Conservation (phyloP, 1,284 basidiomycete species). For the Naganishia albida region DNA sequence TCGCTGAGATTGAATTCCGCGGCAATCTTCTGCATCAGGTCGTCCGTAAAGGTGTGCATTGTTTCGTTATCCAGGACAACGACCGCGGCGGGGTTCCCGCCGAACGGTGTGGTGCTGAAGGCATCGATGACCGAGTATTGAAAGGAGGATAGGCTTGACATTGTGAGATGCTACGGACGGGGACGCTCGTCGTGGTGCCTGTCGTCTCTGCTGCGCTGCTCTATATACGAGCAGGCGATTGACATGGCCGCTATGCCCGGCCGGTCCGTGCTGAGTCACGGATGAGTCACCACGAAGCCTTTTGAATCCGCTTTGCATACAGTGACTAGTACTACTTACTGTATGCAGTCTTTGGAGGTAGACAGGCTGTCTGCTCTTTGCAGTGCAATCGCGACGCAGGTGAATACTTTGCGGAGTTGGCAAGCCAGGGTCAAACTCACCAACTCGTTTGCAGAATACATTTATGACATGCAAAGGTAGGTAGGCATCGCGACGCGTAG, state of each 20-base stretch:
- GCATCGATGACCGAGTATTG: slow-evolving; percentile 30
- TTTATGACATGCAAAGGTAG: no score
- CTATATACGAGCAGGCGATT: no score
- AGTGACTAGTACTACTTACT: no score
- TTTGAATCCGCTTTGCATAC: background rate
- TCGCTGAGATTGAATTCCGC: slow-evolving; percentile 33
- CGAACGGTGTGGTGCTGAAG: slow-evolving; percentile 31
- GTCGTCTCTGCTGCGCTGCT: no score
- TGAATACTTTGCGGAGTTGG: no score
- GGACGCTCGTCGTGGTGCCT: no score
- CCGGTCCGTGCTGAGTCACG: background rate
- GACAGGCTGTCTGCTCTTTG: no score
- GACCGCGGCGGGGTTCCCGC: slow-evolving; percentile 35
- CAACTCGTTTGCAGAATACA: no score
- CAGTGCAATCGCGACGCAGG: no score
- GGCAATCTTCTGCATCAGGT: slow-evolving; percentile 30
- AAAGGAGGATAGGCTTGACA: slow-evolving; percentile 13
- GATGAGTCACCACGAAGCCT: background rate
- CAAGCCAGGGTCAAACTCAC: no score
- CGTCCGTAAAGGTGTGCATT: slow-evolving; percentile 13
- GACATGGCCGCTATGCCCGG: background rate
- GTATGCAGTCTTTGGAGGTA: no score
- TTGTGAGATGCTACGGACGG: background rate
- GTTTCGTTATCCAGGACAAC: slow-evolving; percentile 26
- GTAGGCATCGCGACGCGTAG: no score